Evolutionary conservation across 257 asterid genomes (phyloP).

Genomic region (Fraxinus excelsior): DNA sequence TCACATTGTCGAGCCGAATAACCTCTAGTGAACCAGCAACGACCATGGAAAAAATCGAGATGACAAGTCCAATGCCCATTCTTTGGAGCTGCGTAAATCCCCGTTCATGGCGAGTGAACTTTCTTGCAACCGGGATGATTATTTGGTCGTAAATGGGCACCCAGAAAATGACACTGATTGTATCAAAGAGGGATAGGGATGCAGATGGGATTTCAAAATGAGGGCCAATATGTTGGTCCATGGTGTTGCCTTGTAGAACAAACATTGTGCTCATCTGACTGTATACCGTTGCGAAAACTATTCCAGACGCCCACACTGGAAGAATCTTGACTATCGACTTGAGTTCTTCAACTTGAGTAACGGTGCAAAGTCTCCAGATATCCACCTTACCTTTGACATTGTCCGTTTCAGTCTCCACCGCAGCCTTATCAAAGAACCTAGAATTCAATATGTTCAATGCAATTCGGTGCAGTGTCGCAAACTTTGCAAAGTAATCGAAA

Average conservation of each 20-base stretch:
- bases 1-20: constrained; percentile 53
- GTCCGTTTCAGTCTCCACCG: constrained; percentile 53
- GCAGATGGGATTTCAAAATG: constrained; percentile 82
- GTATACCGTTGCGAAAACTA: constrained; percentile 71
- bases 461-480: not conserved
- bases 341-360: constrained; percentile 87
- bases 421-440: constrained; percentile 89
- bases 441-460: not conserved
- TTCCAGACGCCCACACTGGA: constrained; percentile 84
- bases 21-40: constrained; percentile 68
- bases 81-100: constrained; percentile 86
- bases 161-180: constrained; percentile 81
- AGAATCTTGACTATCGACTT: constrained; percentile 67
- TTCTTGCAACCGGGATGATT: constrained; percentile 49
- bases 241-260: constrained; percentile 74
- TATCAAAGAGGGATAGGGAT: constrained; percentile 72
- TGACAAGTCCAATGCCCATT: constrained; percentile 72
- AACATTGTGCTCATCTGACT: constrained; percentile 91
- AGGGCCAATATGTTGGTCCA: constrained; percentile 75
- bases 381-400: constrained; percentile 25
- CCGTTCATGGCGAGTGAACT: constrained; percentile 59
- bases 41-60: constrained; percentile 65
- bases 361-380: constrained; percentile 79
- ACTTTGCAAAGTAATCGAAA: not conserved
- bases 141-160: constrained; percentile 55